Base-by-base conservation (phyloP, 805 yeast genomes). In the Candida wancherniae region DNA sequence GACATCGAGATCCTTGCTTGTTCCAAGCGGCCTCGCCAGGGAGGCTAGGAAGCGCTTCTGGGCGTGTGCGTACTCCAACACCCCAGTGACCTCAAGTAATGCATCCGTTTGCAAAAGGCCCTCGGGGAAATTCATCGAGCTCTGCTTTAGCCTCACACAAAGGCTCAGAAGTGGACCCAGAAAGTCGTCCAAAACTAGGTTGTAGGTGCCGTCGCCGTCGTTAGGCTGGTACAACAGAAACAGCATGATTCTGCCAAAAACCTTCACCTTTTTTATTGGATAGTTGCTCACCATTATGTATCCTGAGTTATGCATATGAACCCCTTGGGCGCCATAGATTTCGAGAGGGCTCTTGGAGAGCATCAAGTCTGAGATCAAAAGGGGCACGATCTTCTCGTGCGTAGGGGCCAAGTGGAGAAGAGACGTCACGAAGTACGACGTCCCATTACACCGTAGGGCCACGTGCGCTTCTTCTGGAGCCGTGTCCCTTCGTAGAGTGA, bases 391-490 rank as follows among this genome's bases (percentile, higher is more conserved):
- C 5, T 28, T 29, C 7, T 39, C 40, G 30, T 32, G 39, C 5
- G 57, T 52, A 1, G 57, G 59, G 7, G 66, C 49, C 28, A 47
- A 15, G 33, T 57, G 62, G 35, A 65, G 61, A 15, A 63, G 33
- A 22, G 54, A 57, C 5, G 65, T 64, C 6, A 49, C 55, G 35
- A 63, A 65, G 39, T 36, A 64, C 6, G 40, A 24, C 8, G 37
- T 31, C n/a, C 43, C 40, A 7, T 35, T 39, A 6, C 33, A 36
- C 37, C 62, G 55, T 34, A 55, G 42, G 2, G 50, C 53, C n/a
- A 63, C 48, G 32, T 61, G 63, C 28, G 47, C 45, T 26, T 58
- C 49, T 5, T 61, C 60, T 0, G 65, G 67, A 14, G 57, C 63
- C 37, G 57, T 50, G 34, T 60, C 67, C 20, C 48, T 34, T 15